These are phyloP conservation scores for Conidiobolus incongruus DNA, from an alignment of 371 early-diverging fungal species.

Conservation along the genomic window DNA sequence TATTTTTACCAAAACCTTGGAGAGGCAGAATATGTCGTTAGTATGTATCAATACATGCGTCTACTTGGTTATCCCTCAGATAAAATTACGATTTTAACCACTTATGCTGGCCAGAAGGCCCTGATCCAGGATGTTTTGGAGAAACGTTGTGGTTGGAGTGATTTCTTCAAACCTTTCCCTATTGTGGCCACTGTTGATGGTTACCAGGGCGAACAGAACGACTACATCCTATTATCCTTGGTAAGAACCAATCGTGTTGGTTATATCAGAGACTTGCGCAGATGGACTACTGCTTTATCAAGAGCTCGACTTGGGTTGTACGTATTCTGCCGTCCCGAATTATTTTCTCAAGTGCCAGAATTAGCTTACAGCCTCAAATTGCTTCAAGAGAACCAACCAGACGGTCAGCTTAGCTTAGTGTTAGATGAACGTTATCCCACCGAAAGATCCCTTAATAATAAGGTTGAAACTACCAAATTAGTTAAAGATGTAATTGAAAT, in stretches of 20 bases:
- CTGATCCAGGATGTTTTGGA: constrained; percentile 74
- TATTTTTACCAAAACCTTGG: constrained; percentile 72
- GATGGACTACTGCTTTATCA: constrained; percentile 75
- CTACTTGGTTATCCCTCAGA: constrained; percentile 74
- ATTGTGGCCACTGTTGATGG: constrained; percentile 76
- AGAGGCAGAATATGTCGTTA: constrained; percentile 93
- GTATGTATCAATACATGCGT: constrained; percentile 87
- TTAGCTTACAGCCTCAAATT: too few relatives aligned
- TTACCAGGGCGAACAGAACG: constrained; percentile 86
- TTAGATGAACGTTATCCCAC: too few relatives aligned
- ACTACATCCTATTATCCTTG: constrained; percentile 81
- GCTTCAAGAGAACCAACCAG: too few relatives aligned
- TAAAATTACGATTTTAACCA: constrained; percentile 72
- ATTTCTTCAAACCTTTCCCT: constrained; percentile 46
- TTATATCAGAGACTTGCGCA: constrained; percentile 73
- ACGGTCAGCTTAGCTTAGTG: too few relatives aligned
- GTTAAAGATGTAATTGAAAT: too few relatives aligned
- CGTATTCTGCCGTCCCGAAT: constrained; percentile 44
- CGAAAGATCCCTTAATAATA: too few relatives aligned
- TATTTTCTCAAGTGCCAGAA: constrained; percentile 62
- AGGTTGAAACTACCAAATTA: too few relatives aligned
- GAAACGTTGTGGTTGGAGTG: constrained; percentile 60
- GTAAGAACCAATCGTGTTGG: constrained; percentile 79
- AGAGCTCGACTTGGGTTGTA: constrained; percentile 87
- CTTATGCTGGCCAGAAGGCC: constrained; percentile 87